These are phyloP conservation scores for Peronospora destructor DNA, from an alignment of 352 stramenopile genomes.

Conservation along the genomic window DNA sequence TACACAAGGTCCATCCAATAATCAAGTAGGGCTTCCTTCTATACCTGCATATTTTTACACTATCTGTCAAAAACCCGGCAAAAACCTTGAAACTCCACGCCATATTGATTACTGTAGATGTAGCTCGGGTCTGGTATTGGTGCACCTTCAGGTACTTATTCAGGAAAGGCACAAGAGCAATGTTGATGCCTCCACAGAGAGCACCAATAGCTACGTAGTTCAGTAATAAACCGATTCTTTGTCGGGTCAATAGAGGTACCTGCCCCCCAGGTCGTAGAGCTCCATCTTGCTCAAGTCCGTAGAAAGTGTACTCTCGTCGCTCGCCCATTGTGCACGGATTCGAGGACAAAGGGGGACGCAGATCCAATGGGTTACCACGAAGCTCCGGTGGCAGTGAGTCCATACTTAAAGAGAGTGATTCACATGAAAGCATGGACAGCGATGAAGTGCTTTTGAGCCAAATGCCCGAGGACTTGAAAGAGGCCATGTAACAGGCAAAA, in stretches of 20 bases:
- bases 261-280: slow-evolving; percentile 53
- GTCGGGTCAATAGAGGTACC: slow-evolving; percentile 38
- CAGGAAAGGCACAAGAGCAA: slow-evolving; percentile 47
- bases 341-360: slow-evolving; percentile 8
- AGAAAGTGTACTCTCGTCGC: slow-evolving; percentile 45
- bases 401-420: slow-evolving; percentile 21
- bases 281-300: slow-evolving; percentile 56
- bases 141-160: slow-evolving; percentile 58
- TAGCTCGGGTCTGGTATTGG: slow-evolving; percentile 49
- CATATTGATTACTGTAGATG: slow-evolving; percentile 44
- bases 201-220: slow-evolving; percentile 66
- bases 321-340: slow-evolving; percentile 9
- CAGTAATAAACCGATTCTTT: slow-evolving; percentile 49
- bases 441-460: slow-evolving; percentile 39
- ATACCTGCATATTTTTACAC: slow-evolving; percentile 48
- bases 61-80: slow-evolving; percentile 57
- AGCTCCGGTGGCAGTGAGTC: slow-evolving; percentile 24
- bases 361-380: slow-evolving; percentile 5
- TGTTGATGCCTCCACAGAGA: slow-evolving; percentile 60
- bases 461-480: slow-evolving; percentile 18
- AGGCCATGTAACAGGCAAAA: no score
- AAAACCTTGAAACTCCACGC: slow-evolving; percentile 66
- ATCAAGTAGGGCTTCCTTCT: slow-evolving; percentile 65
- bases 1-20: slow-evolving; percentile 46
- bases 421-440: slow-evolving; percentile 17